These are phyloP conservation scores for Trypanosoma vivax DNA, from an alignment of 208 protist species.

Conservation along the genomic window DNA sequence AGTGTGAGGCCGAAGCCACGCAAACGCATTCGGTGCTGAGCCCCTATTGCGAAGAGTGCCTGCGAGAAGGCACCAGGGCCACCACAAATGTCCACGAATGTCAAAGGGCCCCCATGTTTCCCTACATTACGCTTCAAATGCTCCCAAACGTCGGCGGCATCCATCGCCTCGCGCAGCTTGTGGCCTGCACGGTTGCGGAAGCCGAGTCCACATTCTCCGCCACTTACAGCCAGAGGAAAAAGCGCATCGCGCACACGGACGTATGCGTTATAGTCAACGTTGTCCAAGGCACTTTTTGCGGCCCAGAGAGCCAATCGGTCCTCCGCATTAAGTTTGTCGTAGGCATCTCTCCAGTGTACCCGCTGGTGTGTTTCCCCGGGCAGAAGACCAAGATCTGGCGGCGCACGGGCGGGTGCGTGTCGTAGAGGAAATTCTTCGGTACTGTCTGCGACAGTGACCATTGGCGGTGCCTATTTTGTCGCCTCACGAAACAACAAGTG, in stretches of 20 bases:
- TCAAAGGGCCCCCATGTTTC: conserved; percentile 19
- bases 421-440: conserved; percentile 65
- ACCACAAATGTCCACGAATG: conserved; percentile 87
- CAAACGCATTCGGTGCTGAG: conserved; percentile 29
- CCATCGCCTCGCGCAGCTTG: conserved; percentile 87
- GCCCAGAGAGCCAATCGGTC: conserved; percentile 45
- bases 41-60: conserved; percentile 47
- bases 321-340: conserved; percentile 43
- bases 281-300: conserved; percentile 58
- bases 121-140: conserved; percentile 26
- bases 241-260: conserved; percentile 40
- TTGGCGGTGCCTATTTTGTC: conserved; percentile 1
- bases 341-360: conserved; percentile 69
- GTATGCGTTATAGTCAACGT: conserved; percentile 34
- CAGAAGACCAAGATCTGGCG: conserved; percentile 33
- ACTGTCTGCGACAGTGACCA: conserved; percentile 57
- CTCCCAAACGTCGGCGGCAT: conserved; percentile 63
- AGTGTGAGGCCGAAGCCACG: conserved; percentile 87
- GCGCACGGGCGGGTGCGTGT: conserved; percentile 17
- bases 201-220: conserved; percentile 12
- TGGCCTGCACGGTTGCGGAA: conserved; percentile 87
- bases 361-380: conserved; percentile 16
- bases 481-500: not conserved
- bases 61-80: conserved; percentile 86
- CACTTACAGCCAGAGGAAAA: conserved; percentile 62